Conservation (phyloP, 192 early-diverging fungal species). For the Coemansia reversa region DNA sequence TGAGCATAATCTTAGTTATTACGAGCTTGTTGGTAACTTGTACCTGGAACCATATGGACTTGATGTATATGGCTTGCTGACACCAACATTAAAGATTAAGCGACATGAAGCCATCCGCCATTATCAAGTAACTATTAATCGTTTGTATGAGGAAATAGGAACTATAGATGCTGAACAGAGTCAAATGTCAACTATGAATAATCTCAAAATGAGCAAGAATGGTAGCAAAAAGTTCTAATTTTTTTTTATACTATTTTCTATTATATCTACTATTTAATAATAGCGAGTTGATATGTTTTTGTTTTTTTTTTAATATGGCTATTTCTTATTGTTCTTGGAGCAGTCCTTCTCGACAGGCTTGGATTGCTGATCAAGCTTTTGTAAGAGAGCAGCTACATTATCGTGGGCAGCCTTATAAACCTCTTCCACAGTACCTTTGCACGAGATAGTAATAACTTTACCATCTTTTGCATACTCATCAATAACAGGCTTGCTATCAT, state of each 20-base stretch:
- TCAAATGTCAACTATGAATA: constrained; percentile 48
- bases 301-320: too few relatives aligned
- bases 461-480: constrained; percentile 70
- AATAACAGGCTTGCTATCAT: constrained; percentile 90
- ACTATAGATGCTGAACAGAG: constrained; percentile 26
- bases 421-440: constrained; percentile 61
- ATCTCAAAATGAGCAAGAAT: constrained; percentile 31
- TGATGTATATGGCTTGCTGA: constrained; percentile 77
- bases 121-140: constrained; percentile 59
- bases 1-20: constrained; percentile 64
- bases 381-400: constrained; percentile 49
- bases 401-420: constrained; percentile 67
- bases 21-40: constrained; percentile 70
- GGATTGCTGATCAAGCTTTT: neutral
- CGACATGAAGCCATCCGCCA: constrained; percentile 47
- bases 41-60: constrained; percentile 67
- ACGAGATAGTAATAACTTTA: constrained; percentile 79
- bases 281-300: neutral
- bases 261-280: neutral
- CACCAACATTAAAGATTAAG: constrained; percentile 75
- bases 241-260: constrained; percentile 5
- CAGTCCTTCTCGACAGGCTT: neutral
- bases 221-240: constrained; percentile 21
- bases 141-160: constrained; percentile 63
- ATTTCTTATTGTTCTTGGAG: neutral